These are phyloP conservation scores for Talaromyces atroroseus DNA, from an alignment of 2,329 filamentous ascomycete genomes.

Conservation along the genomic window DNA sequence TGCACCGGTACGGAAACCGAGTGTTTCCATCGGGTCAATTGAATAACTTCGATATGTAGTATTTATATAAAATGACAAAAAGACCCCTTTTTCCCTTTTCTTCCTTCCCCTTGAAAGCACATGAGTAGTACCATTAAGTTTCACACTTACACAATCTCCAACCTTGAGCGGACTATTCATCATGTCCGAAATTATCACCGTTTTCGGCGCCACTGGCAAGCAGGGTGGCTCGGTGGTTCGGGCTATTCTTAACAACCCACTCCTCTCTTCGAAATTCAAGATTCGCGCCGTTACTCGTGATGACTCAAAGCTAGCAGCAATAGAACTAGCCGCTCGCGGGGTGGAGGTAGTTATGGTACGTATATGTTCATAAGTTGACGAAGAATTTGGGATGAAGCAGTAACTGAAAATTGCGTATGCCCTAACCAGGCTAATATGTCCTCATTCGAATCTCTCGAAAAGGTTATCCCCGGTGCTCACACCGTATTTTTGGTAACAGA, in stretches of 20 bases:
- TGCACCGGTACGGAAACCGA: conserved; percentile 2
- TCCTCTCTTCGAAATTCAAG: conserved; percentile 44
- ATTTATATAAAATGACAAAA: background rate
- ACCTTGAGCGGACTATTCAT: background rate
- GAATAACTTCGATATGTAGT: background rate
- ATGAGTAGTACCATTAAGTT: background rate
- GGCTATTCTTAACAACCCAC: conserved; percentile 37
- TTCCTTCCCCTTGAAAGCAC: background rate
- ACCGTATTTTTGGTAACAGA: conserved; percentile 51
- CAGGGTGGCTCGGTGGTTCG: conserved; percentile 55
- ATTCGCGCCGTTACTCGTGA: conserved; percentile 55
- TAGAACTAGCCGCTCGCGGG: conserved; percentile 41
- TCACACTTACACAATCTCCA: background rate
- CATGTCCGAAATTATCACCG: conserved; percentile 37
- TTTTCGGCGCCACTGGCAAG: conserved; percentile 56
- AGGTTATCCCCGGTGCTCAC: conserved; percentile 42
- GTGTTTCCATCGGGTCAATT: background rate
- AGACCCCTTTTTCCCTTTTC: background rate
- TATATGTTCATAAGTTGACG: too few relatives aligned
- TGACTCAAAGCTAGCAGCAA: conserved; percentile 38
- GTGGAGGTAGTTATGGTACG: conserved; percentile 47
- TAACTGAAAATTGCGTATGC: background rate
- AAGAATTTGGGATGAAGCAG: background rate
- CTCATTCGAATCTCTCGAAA: conserved; percentile 40
- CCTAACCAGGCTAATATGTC: conserved; percentile 47